Percentiles rank a stretch among this genome's conserved stretches.
Conservation (phyloP, 768 basidiomycete genomes). For the Xerocomus brunneocitrinus region DNA sequence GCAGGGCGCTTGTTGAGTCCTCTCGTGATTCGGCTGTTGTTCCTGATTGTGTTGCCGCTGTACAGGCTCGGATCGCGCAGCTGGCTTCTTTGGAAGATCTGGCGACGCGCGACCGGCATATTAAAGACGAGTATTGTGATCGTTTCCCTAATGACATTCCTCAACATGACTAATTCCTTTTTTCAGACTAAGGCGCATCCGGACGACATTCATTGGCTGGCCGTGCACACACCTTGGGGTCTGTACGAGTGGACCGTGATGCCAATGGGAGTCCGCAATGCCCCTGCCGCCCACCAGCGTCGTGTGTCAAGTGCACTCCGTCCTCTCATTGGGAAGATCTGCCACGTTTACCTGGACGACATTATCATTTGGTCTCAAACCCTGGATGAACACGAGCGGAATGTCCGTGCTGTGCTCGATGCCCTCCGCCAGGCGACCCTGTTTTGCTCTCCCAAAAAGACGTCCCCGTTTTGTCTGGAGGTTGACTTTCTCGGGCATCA, state of each 20-base stretch:
- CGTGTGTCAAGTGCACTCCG: not conserved
- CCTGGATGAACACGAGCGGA: not conserved
- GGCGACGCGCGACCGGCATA: no score
- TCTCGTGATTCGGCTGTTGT: no score
- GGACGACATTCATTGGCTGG: slow-evolving; percentile 31
- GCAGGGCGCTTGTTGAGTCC: no score
- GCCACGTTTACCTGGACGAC: not conserved
- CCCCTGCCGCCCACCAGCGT: not conserved
- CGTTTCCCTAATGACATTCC: not conserved
- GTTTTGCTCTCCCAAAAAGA: not conserved
- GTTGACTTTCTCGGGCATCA: not conserved
- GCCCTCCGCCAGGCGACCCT: not conserved
- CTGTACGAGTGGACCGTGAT: slow-evolving; percentile 33
- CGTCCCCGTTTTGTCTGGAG: not conserved
- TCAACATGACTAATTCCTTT: slow-evolving; percentile 38
- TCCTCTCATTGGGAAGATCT: not conserved
- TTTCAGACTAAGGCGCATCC: slow-evolving; percentile 35
- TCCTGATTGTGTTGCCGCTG: no score
- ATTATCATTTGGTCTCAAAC: slow-evolving; percentile 1
- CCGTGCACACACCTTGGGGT: slow-evolving; percentile 36
- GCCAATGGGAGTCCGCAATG: not conserved
- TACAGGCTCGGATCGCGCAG: no score
- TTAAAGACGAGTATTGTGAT: slow-evolving; percentile 8
- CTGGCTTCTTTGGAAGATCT: no score
- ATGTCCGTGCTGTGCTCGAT: not conserved